Percentiles rank a stretch among this genome's conserved stretches.
phyloP scores from a whole-genome alignment of 2,329 filamentous ascomycete genomes.

The Gnomoniopsis smithogilvyi region DNA sequence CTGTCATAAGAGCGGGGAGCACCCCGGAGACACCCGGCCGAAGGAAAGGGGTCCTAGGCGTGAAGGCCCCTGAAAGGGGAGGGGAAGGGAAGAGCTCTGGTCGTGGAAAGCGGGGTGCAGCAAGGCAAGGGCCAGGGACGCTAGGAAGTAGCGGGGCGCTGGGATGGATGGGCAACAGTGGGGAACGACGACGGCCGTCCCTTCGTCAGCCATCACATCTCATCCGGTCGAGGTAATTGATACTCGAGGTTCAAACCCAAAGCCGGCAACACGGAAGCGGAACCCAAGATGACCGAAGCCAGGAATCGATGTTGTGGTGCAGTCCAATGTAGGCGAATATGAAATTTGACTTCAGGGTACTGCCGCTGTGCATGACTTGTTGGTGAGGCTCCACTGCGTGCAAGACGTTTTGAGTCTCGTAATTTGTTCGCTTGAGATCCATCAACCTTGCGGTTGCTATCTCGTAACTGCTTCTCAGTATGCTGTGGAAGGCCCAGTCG shows the following conservation, averaged over 20 bases:
- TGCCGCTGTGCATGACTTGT: background rate
- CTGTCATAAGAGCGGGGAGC: background rate
- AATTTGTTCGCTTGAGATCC: background rate
- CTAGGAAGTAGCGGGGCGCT: background rate
- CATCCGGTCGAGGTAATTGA: no score
- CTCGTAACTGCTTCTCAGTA: background rate
- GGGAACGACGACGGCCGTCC: background rate
- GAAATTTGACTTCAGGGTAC: background rate
- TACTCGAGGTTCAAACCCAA: no score
- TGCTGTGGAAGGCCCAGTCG: background rate
- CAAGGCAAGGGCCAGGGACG: background rate
- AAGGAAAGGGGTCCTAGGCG: background rate
- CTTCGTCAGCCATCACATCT: no score
- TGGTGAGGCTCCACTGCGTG: background rate
- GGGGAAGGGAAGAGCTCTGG: background rate
- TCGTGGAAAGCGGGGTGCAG: constrained; percentile 8
- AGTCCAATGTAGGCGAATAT: background rate
- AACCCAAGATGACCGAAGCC: no score
- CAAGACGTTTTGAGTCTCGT: background rate
- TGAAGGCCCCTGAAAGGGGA: background rate
- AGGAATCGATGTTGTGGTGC: background rate
- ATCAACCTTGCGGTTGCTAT: background rate
- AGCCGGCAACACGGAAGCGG: no score
- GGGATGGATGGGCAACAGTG: background rate
- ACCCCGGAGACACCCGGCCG: background rate